Evolutionary conservation across 257 asterid species (phyloP), one percentile per base, ranked within the genome.

Genomic region (Solanum raphanifolium): DNA sequence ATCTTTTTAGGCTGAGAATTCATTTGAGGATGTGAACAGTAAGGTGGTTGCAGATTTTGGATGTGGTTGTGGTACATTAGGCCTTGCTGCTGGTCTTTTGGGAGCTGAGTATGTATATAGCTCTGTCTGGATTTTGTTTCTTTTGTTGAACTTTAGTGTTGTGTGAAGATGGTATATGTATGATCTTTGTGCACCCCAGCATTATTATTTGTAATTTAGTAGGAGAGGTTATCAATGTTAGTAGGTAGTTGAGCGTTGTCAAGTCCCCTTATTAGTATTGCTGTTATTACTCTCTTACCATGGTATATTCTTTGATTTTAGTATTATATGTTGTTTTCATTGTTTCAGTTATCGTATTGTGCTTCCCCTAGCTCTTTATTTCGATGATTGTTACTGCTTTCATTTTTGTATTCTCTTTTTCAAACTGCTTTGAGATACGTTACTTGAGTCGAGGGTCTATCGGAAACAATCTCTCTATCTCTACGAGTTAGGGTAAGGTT

Each of bases 21-120:
- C 98, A 34, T 97, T 88, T 89, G 99, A 94, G 90, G 99, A 97
- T 92, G 96, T 97, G 88, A 89, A 90, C 27, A 90, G 90, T 91
- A 97, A 95, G 88, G 98, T 95, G 83, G 99, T 97, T 72, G 99
- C 98, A 10, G 99, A 97, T 94, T 95, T 97, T 90, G 99, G 99
- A 66, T 95, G 99, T 90, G 99, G 99, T 21, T 96, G 98, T 83
- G 99, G 99, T 89, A 95, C 99, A 23, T 92, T 95, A 38, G 98
- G 99, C 88, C 90, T 97, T 89, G 99, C 98, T 85, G 98, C 99
- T 90, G 96, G 90, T 83, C 98, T 97, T 87, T 90, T 97, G 92
- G 98, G 95, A 83, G 98, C 99, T 52, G 93, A 93, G 99, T 96
- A 58, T 90, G 93, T 93, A n/a, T 71, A 15, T 16, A 16, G 7